Conservation (phyloP, 1,284 basidiomycete genomes). For the Ceratobasidium sp. region DNA sequence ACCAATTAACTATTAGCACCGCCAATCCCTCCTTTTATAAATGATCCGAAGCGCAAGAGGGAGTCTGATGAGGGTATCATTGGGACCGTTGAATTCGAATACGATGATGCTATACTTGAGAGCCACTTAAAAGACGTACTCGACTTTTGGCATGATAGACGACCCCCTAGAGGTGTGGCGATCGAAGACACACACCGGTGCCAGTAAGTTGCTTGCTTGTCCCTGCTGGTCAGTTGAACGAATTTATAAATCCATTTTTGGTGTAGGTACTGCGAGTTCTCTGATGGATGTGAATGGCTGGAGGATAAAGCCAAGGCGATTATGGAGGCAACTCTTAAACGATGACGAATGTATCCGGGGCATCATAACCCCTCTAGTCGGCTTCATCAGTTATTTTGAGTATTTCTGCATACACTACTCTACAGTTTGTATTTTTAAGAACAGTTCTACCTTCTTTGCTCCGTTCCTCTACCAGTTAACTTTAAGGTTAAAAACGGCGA, state of each 20-base stretch:
- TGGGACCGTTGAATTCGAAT: slow-evolving; percentile 66
- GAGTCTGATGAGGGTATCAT: slow-evolving; percentile 57
- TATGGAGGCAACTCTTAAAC: not conserved
- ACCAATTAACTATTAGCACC: slow-evolving; percentile 15
- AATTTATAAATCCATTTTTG: not conserved
- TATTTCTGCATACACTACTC: not conserved
- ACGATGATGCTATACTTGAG: slow-evolving; percentile 65
- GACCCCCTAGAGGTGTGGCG: slow-evolving; percentile 71
- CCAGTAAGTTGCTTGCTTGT: slow-evolving; percentile 57
- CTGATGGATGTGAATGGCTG: slow-evolving; percentile 82
- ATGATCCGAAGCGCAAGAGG: not conserved
- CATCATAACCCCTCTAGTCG: not conserved
- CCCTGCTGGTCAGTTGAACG: not conserved
- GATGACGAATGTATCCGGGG: not conserved
- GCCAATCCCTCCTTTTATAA: not conserved
- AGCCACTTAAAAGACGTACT: slow-evolving; percentile 63
- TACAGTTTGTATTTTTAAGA: slow-evolving; percentile 5
- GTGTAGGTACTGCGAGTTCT: slow-evolving; percentile 78
- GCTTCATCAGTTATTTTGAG: not conserved
- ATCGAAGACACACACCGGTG: slow-evolving; percentile 68
- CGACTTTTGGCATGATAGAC: slow-evolving; percentile 75
- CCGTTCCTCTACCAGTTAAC: slow-evolving; percentile 17
- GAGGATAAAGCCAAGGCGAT: slow-evolving; percentile 61
- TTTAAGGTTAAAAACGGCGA: slow-evolving; percentile 44
- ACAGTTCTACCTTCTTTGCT: not conserved